Conservation (phyloP, 176 grass and related monocot genomes). For the Eragrostis nindensis region DNA sequence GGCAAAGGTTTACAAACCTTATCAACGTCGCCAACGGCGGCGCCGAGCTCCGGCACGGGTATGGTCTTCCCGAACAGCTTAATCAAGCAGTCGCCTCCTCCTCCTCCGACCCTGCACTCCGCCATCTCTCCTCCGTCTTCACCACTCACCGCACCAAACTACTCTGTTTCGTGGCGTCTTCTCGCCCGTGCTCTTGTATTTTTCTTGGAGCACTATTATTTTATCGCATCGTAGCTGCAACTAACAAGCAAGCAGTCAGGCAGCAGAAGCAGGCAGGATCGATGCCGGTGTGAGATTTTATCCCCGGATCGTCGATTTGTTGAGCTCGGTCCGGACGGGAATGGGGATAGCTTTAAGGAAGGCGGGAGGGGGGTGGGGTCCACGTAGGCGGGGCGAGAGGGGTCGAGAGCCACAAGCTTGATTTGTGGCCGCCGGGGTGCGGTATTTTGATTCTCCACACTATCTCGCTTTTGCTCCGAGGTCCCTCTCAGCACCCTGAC, state of each 20-base stretch:
- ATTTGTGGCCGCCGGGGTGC: conserved; percentile 67
- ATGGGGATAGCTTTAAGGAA: conserved; percentile 52
- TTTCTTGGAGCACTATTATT: no score
- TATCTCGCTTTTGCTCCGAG: conserved; percentile 39
- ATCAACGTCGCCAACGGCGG: conserved; percentile 27
- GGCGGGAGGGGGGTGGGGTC: conserved; percentile 18
- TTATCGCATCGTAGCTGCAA: neutral
- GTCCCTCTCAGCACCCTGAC: conserved; percentile 27
- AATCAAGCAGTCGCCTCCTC: conserved; percentile 54
- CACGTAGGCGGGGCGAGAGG: conserved; percentile 43
- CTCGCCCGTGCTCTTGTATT: neutral
- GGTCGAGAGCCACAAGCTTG: conserved; percentile 79
- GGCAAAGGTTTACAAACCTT: conserved; percentile 38
- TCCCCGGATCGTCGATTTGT: neutral
- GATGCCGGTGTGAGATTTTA: conserved; percentile 14
- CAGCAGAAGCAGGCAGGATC: neutral
- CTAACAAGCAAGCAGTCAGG: no score
- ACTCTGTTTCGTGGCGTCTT: neutral
- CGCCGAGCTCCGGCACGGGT: conserved; percentile 43
- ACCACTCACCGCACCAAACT: neutral
- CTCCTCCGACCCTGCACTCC: conserved; percentile 33
- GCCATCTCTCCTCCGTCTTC: conserved; percentile 23
- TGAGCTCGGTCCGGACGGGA: conserved; percentile 21
- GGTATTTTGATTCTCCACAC: conserved; percentile 69
- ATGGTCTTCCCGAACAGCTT: conserved; percentile 92